phyloP scores from a whole-genome alignment of 306 rosid genomes.

The Arachis stenosperma region DNA sequence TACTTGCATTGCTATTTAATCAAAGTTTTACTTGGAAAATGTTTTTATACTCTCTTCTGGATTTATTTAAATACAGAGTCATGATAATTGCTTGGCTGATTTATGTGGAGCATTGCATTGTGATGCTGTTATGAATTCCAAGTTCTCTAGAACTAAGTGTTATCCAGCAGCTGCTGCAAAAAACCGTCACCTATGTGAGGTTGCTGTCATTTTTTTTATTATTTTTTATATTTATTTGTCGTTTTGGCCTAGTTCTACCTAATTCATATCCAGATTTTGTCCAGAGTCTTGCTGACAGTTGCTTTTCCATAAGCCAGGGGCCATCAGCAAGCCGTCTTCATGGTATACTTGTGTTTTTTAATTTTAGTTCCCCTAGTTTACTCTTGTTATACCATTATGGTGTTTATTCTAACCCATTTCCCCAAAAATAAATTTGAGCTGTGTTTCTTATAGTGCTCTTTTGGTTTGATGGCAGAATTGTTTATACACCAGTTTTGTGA shows the following conservation, averaged over 20 bases:
- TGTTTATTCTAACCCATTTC: background rate
- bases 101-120: conserved; percentile 95
- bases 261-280: conserved; percentile 34
- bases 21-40: conserved; percentile 25
- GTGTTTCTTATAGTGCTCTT: conserved; percentile 39
- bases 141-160: conserved; percentile 76
- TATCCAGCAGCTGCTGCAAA: conserved; percentile 80
- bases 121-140: conserved; percentile 60
- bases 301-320: conserved; percentile 73
- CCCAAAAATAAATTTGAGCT: background rate
- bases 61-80: conserved; percentile 57
- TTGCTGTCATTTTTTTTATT: conserved; percentile 50
- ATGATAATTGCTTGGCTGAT: conserved; percentile 91
- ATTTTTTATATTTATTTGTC: conserved; percentile 17
- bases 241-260: conserved; percentile 19
- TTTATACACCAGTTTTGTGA: conserved; percentile 95
- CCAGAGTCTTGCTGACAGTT: conserved; percentile 80
- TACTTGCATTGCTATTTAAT: conserved; percentile 9
- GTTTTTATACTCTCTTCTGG: background rate
- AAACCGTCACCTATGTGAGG: conserved; percentile 92
- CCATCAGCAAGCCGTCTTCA: conserved; percentile 81
- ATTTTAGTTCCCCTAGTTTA: background rate
- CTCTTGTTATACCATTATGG: conserved; percentile 2
- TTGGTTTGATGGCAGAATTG: conserved; percentile 59
- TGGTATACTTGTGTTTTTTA: conserved; percentile 52